Percentiles rank a stretch among this genome's conserved stretches.
phyloP scores from a whole-genome alignment of 2,329 filamentous ascomycete species.

The Furcasterigmium sp. region DNA sequence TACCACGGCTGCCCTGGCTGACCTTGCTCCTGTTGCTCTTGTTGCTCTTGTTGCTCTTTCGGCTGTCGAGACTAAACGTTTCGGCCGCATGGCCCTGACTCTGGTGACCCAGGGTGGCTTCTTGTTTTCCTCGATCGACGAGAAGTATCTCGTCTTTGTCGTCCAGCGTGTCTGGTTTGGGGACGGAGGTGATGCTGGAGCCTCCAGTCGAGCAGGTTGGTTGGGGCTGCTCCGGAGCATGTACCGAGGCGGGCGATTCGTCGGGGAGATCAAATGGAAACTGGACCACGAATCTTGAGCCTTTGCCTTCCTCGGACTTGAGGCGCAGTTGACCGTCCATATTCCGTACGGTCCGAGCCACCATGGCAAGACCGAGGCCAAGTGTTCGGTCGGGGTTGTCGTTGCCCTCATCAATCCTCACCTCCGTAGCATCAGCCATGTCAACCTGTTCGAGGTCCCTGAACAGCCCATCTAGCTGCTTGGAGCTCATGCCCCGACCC shows the following conservation, averaged over 20 bases:
- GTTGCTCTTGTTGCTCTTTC: constrained; percentile 28
- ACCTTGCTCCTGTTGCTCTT: constrained; percentile 19
- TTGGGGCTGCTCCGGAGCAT: constrained; percentile 6
- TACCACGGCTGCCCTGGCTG: constrained; percentile 32
- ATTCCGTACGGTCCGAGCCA: constrained; percentile 81
- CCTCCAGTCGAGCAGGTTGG: constrained; percentile 12
- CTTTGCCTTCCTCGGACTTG: constrained; percentile 77
- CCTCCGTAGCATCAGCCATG: constrained; percentile 33
- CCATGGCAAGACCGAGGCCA: constrained; percentile 80
- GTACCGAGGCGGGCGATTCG: constrained; percentile 22
- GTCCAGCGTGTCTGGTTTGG: constrained; percentile 20
- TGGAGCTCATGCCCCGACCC: constrained; percentile 65
- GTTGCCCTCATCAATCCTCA: constrained; percentile 13
- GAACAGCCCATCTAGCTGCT: constrained; percentile 50
- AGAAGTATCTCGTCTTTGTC: constrained; percentile 55
- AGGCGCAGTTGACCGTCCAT: constrained; percentile 85
- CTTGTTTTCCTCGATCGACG: constrained; percentile 42
- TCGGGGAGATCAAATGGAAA: constrained; percentile 65
- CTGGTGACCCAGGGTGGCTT: constrained; percentile 2
- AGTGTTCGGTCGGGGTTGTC: constrained; percentile 42
- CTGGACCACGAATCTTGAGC: constrained; percentile 76
- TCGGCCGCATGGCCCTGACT: constrained; percentile 6
- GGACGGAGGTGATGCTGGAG: constrained; percentile 23
- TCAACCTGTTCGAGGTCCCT: constrained; percentile 55
- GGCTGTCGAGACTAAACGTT: constrained; percentile 25